phyloP scores from a whole-genome alignment of 768 basidiomycete genomes.

The Lepiota brunneoincarnata region DNA sequence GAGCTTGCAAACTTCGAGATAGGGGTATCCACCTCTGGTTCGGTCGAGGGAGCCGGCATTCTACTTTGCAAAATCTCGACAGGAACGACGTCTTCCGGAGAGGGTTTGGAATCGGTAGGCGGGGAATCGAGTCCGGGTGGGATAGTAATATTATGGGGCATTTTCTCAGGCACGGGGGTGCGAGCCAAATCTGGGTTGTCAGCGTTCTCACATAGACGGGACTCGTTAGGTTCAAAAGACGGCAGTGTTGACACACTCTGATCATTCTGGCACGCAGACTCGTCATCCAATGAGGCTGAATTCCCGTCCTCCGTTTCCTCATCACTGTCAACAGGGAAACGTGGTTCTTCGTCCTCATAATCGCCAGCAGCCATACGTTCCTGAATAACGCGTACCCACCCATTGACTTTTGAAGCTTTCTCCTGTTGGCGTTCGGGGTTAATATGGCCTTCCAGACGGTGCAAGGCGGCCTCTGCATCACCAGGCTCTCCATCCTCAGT shows the following conservation, averaged over 20 bases:
- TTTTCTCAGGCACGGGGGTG: constrained; percentile 34
- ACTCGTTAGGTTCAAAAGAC: constrained; percentile 12
- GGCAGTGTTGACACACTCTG: constrained; percentile 13
- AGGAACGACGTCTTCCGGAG: constrained; percentile 61
- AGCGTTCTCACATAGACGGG: neutral
- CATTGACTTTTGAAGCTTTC: constrained; percentile 75
- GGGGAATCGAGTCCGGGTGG: constrained; percentile 28
- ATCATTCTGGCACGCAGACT: constrained; percentile 15
- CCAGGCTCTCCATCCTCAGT: constrained; percentile 75
- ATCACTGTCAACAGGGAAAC: constrained; percentile 49
- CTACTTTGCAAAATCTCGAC: constrained; percentile 64
- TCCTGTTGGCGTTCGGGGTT: constrained; percentile 69
- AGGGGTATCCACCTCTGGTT: constrained; percentile 17
- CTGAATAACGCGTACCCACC: constrained; percentile 75
- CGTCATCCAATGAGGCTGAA: constrained; percentile 18
- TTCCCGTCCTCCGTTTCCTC: constrained; percentile 31
- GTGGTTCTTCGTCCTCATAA: constrained; percentile 59
- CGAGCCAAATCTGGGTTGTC: constrained; percentile 15
- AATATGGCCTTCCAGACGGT: constrained; percentile 82
- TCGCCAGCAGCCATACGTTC: constrained; percentile 64
- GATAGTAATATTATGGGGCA: constrained; percentile 22
- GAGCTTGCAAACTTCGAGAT: constrained; percentile 29
- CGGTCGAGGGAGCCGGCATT: constrained; percentile 28
- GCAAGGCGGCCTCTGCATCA: constrained; percentile 80
- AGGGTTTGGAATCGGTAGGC: constrained; percentile 41